phyloP scores from a whole-genome alignment of 805 yeast species.

The Grigorovia yakushimaensis region DNA sequence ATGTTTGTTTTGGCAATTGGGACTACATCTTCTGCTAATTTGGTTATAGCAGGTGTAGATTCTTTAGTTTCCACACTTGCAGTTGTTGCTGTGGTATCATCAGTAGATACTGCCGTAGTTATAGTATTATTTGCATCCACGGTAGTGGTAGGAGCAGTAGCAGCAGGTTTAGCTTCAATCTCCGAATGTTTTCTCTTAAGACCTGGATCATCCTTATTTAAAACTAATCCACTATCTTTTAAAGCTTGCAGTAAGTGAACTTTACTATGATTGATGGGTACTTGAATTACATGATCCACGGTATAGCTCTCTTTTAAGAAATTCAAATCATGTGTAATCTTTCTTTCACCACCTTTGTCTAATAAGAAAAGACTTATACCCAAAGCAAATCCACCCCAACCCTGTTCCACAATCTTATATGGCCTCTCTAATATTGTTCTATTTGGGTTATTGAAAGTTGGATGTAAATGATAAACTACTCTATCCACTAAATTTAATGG shows the following conservation, averaged over 20 bases:
- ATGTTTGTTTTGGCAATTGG: slow-evolving; percentile 13
- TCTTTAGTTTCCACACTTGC: slow-evolving; percentile 13
- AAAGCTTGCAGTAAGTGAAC: slow-evolving; percentile 63
- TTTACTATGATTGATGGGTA: slow-evolving; percentile 54
- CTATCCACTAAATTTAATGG: slow-evolving; percentile 86
- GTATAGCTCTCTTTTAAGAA: slow-evolving; percentile 69
- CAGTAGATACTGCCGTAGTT: slow-evolving; percentile 8
- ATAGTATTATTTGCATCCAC: slow-evolving; percentile 14
- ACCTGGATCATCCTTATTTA: slow-evolving; percentile 2
- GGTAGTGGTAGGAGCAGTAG: not conserved
- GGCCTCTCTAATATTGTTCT: slow-evolving; percentile 76
- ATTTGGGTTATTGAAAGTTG: slow-evolving; percentile 85
- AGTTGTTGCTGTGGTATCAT: not conserved
- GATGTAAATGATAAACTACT: slow-evolving; percentile 89
- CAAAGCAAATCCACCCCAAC: slow-evolving; percentile 97
- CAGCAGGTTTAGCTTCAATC: not conserved
- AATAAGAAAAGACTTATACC: slow-evolving; percentile 65
- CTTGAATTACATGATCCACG: slow-evolving; percentile 64
- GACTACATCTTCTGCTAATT: not conserved
- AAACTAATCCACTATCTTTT: slow-evolving; percentile 69
- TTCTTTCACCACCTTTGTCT: slow-evolving; percentile 84
- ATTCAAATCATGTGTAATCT: slow-evolving; percentile 80
- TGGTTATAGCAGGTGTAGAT: not conserved
- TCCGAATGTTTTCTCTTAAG: not conserved
- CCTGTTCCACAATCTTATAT: slow-evolving; percentile 80